Conservation (phyloP, 2,329 filamentous ascomycete species). For the Diaporthe humulicola region DNA sequence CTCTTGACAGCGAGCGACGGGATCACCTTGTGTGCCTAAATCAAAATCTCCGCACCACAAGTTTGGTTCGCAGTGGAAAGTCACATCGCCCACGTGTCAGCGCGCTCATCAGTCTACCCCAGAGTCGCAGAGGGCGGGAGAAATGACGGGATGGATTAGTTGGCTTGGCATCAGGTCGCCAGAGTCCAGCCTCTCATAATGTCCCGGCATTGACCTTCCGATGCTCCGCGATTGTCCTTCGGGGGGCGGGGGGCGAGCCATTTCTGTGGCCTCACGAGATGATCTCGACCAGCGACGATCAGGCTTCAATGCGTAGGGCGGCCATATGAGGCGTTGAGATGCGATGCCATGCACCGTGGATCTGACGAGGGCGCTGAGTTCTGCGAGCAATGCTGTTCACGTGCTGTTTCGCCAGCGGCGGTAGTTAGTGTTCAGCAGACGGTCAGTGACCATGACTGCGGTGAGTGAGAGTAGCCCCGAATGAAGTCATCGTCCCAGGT, state of each 20-base stretch:
- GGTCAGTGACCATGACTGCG: neutral
- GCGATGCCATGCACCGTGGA: neutral
- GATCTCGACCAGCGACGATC: neutral
- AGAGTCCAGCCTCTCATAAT: neutral
- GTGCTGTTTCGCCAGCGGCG: neutral
- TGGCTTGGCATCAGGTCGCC: slow-evolving; percentile 8
- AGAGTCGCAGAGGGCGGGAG: slow-evolving; percentile 12
- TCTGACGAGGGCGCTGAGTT: neutral
- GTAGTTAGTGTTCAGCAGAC: neutral
- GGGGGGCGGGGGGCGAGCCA: too few species aligned
- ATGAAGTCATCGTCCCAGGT: slow-evolving; percentile 32
- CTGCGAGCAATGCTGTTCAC: neutral
- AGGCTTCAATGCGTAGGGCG: neutral
- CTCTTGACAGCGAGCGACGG: slow-evolving; percentile 20
- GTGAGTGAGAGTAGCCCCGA: neutral
- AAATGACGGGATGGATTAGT: neutral
- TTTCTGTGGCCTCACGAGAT: neutral
- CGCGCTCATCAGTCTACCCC: neutral
- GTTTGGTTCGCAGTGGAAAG: slow-evolving; percentile 5
- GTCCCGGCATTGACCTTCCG: neutral
- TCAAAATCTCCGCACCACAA: slow-evolving; percentile 11
- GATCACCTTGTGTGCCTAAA: neutral
- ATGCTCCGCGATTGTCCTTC: neutral
- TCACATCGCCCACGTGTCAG: slow-evolving; percentile 15
- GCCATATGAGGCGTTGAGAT: neutral